A percentile compares a stretch with the other conserved stretches of the same genome.
Conservation (phyloP, 1,284 basidiomycete genomes). For the Kwoniella shivajii region DNA sequence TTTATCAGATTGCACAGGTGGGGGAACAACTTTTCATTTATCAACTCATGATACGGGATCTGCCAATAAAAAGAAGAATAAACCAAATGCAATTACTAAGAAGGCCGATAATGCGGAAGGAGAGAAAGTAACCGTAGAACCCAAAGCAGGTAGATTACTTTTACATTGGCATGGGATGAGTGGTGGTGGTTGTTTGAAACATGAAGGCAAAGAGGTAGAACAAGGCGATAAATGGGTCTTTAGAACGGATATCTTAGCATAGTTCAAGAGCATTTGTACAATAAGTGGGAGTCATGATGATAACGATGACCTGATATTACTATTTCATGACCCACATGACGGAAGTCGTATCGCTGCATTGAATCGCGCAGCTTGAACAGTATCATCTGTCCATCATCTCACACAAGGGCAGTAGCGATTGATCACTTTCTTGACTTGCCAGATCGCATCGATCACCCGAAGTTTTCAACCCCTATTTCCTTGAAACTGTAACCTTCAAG, state of each 20-base stretch:
- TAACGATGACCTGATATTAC: not conserved
- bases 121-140: constrained; percentile 62
- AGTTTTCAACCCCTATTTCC: too few relatives aligned
- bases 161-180: constrained; percentile 73
- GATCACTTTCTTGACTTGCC: too few relatives aligned
- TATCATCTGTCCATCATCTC: too few relatives aligned
- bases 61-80: constrained; percentile 50
- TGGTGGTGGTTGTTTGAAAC: constrained; percentile 72
- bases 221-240: constrained; percentile 75
- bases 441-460: too few relatives aligned
- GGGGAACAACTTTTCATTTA: constrained; percentile 75
- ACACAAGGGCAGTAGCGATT: too few relatives aligned
- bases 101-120: constrained; percentile 28
- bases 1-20: constrained; percentile 73
- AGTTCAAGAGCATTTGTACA: too few relatives aligned
- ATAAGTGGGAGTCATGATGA: not conserved
- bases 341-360: too few relatives aligned
- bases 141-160: constrained; percentile 68
- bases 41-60: constrained; percentile 2
- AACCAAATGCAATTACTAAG: not conserved
- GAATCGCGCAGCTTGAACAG: too few relatives aligned
- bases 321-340: too few relatives aligned
- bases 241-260: constrained; percentile 69
- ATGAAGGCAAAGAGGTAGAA: constrained; percentile 70
- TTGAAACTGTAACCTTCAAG: not conserved